Evolutionary conservation across 768 basidiomycete species (phyloP).

Genomic region (Udeniomyces megalosporus): DNA sequence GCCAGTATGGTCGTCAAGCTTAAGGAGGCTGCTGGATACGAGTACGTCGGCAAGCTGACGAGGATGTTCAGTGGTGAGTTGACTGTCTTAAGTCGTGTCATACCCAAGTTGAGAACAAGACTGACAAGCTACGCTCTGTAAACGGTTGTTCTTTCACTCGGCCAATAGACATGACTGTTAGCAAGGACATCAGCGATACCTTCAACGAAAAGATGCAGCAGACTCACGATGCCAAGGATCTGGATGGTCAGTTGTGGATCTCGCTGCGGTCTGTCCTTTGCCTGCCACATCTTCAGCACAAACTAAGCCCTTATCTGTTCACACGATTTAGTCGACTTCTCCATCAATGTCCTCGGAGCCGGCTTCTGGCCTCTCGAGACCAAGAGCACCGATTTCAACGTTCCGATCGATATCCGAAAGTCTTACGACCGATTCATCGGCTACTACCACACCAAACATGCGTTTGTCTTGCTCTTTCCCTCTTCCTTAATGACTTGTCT

Average conservation of each 20-base stretch:
- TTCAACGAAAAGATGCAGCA: slow-evolving; percentile 88
- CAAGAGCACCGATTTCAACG: slow-evolving; percentile 57
- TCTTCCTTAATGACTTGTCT: background rate
- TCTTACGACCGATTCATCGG: slow-evolving; percentile 81
- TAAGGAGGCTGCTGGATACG: slow-evolving; percentile 91
- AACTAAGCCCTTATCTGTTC: background rate
- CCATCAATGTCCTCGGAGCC: slow-evolving; percentile 81
- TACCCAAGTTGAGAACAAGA: background rate
- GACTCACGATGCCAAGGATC: slow-evolving; percentile 51
- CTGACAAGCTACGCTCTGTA: background rate
- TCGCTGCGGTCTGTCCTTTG: too few species aligned
- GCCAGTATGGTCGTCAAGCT: slow-evolving; percentile 95
- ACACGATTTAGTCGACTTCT: slow-evolving; percentile 54
- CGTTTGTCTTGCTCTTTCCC: slow-evolving; percentile 24
- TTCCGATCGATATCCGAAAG: slow-evolving; percentile 69
- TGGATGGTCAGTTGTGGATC: slow-evolving; percentile 43
- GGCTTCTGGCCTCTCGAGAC: slow-evolving; percentile 92
- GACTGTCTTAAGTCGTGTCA: background rate
- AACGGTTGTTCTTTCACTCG: slow-evolving; percentile 10
- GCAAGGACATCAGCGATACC: slow-evolving; percentile 84
- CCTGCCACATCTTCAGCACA: background rate
- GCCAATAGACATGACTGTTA: slow-evolving; percentile 92
- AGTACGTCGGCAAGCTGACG: slow-evolving; percentile 88
- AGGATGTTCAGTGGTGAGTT: slow-evolving; percentile 82
- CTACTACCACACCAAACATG: slow-evolving; percentile 87